Percentiles rank a stretch among this genome's conserved stretches.
These are phyloP conservation scores for Sporodiniella umbellata DNA, from an alignment of 371 early-diverging fungal genomes.

Conservation along the genomic window DNA sequence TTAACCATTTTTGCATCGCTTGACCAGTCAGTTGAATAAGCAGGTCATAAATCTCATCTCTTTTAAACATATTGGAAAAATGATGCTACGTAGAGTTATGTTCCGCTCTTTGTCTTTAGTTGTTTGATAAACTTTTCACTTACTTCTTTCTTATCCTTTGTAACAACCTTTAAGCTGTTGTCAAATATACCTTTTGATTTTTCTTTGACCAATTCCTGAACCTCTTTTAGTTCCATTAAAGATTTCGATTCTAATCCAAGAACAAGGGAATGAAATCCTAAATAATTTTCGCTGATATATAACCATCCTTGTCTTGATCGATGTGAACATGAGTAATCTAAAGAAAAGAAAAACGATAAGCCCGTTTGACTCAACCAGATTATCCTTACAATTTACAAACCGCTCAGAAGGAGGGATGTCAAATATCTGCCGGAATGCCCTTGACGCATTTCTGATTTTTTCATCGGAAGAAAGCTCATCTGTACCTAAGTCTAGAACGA, in stretches of 20 bases:
- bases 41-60: conserved; percentile 89
- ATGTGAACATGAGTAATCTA: conserved; percentile 91
- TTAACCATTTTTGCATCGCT: conserved; percentile 83
- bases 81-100: conserved; percentile 58
- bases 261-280: conserved; percentile 93
- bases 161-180: conserved; percentile 85
- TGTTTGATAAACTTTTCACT: too few relatives aligned
- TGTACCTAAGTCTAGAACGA: too few relatives aligned
- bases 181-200: conserved; percentile 86
- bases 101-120: not conserved
- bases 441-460: conserved; percentile 83
- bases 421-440: conserved; percentile 90
- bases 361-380: not conserved
- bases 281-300: conserved; percentile 88
- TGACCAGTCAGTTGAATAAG: conserved; percentile 83
- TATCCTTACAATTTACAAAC: conserved; percentile 80
- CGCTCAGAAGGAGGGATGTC: conserved; percentile 78
- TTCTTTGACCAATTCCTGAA: conserved; percentile 83
- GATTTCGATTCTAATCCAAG: conserved; percentile 90
- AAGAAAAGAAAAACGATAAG: not conserved
- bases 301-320: conserved; percentile 94
- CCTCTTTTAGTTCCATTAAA: conserved; percentile 84
- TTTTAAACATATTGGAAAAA: conserved; percentile 91
- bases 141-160: conserved; percentile 77
- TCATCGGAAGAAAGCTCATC: conserved; percentile 82